Conservation (phyloP, 345 rosid species). For the Jatropha curcas region DNA sequence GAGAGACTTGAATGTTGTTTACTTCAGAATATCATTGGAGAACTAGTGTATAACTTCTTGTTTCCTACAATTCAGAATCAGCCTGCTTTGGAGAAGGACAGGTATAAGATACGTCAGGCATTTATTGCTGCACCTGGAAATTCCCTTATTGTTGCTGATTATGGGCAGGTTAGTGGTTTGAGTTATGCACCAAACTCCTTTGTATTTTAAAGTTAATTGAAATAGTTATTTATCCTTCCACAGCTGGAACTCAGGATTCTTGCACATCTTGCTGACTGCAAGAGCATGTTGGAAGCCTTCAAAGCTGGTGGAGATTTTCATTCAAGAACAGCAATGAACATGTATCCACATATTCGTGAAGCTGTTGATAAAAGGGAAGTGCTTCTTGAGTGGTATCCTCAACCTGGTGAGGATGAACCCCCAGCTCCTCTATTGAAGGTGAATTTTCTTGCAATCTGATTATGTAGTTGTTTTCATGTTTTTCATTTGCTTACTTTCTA, state of each 20-base stretch:
- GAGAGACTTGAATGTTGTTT: conserved; percentile 4
- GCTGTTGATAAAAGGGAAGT: conserved; percentile 72
- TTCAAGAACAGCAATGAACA: conserved; percentile 97
- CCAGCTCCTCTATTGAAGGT: conserved; percentile 96
- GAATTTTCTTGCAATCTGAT: not conserved
- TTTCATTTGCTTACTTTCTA: not conserved
- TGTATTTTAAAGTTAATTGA: conserved; percentile 22
- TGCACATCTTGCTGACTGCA: conserved; percentile 89
- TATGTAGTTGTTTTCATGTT: not conserved
- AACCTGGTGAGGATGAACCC: conserved; percentile 88
- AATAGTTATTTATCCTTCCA: conserved; percentile 26
- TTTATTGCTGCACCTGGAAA: conserved; percentile 91
- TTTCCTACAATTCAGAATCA: conserved; percentile 62
- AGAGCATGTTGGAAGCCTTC: conserved; percentile 97
- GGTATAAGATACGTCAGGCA: conserved; percentile 96
- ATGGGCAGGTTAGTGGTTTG: conserved; percentile 76
- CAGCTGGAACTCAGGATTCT: conserved; percentile 98
- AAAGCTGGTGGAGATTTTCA: conserved; percentile 98
- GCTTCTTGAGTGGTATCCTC: conserved; percentile 91
- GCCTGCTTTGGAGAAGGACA: conserved; percentile 97
- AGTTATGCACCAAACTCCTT: conserved; percentile 10
- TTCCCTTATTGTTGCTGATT: conserved; percentile 95
- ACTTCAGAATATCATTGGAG: not conserved
- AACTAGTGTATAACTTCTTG: not conserved
- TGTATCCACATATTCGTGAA: conserved; percentile 87